Evolutionary conservation across 768 basidiomycete genomes (phyloP), one percentile per base, ranked within the genome.

Genomic region (Mycena kentingensis): DNA sequence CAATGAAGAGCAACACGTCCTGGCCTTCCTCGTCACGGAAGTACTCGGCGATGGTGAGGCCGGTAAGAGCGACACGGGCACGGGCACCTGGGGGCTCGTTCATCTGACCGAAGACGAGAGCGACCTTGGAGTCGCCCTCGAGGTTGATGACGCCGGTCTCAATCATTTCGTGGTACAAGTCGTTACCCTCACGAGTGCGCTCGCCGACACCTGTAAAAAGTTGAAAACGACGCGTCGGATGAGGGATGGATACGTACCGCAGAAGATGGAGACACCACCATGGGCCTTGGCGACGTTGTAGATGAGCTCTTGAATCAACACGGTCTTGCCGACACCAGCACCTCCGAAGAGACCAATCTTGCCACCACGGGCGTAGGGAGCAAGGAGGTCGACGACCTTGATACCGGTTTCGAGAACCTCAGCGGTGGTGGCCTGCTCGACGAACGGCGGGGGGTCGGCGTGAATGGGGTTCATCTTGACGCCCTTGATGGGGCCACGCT

Each of bases 11-110:
- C 71, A 99, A 83, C 81, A 99, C 97, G 74, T 99, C 97, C 76
- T 99, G 97, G 60, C 97, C 97, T 79, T 99, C 96, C 79, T 98
- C 96, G 67, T 99, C 97, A 87, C 97, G 95, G 97, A 99, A 99
- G 80, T 98, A 99, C 78, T 99, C 97, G 61, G 97, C 97, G 64
- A 98, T 98, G 69, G 97, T 99, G 54, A 99, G 79, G 75, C 97
- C 97, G 64, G 97, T 98, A 66, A 99, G 86, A 60, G 97, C 97
- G 66, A 99, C 97, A 90, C 97, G 97, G 67, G 97, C 97, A 85
- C 97, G 95, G 63, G 97, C 97, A 85, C 97, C 97, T 65, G 97
- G 97, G 71, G 97, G 97, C 81, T 99, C 97, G 79, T 99, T 99
- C 97, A 99, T 99, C 79, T 99, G 97, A 81, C 97, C 97, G 80